Base-by-base conservation (phyloP, 768 basidiomycete genomes). In the Pholiota conissans region DNA sequence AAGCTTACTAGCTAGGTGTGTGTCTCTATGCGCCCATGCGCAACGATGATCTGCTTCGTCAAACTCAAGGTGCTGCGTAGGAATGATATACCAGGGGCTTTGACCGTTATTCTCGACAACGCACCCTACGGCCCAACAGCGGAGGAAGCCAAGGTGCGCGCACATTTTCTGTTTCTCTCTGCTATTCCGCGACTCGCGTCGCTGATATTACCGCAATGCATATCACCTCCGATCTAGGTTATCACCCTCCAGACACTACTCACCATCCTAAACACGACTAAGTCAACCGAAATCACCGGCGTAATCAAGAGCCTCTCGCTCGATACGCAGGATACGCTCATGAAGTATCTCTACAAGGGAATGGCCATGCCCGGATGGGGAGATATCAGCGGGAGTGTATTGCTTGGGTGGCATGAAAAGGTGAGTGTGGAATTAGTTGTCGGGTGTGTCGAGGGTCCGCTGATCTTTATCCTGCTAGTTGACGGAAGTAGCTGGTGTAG, bases 321-420 rank as follows among this genome's bases (percentile, higher is more conserved):
- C 63, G 89, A 91, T 50, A 75, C 82, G 42, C 92, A 95, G 67
- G 96, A 97, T 67, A 91, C 88, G 29, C 80, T 98, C 53, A 98
- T 97, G 96, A 96, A 95, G 70, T 98, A 96, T 68, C 77, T 98
- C 14, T 98, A 98, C 84, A 98, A 98, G 76, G 95, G 93, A 14
- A 98, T 97, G 95, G 81, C 75, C 2, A 78, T 83, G 77, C 81
- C 82, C 22, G 82, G 81, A 16, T 81, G 79, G 78, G 81, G 79
- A n/a, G 83, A 84, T 65, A 77, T 82, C 62, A 83, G 80, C 61
- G 82, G 81, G 32, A 83, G 82, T 63, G 81, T 83, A n/a, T 62
- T 83, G 30, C 68, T 96, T 39, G 90, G 87, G 13, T 98, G 96
- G 96, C 96, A 98, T 68, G 95, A 97, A 72, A 97, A 96, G 90